A percentile compares a stretch with the other conserved stretches of the same genome.
Evolutionary conservation across 2,329 filamentous ascomycete genomes (phyloP).

Genomic region (Aphanoascus verrucosus): DNA sequence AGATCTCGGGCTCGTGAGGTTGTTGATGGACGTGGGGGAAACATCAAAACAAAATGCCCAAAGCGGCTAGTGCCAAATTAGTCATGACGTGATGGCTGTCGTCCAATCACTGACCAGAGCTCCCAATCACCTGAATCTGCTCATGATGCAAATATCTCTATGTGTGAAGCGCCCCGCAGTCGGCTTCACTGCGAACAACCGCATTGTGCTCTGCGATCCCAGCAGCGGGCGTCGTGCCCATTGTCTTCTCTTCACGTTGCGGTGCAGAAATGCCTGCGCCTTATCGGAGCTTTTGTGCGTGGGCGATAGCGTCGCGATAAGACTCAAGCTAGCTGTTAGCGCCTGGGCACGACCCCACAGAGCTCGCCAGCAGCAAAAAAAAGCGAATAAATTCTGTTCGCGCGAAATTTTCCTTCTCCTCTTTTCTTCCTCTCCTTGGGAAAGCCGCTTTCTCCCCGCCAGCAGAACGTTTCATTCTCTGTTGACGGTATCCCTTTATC

Average conservation of each 20-base stretch:
- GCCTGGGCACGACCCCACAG: slow-evolving; percentile 8
- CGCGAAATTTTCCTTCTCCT: slow-evolving; percentile 16
- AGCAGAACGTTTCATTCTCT: slow-evolving; percentile 40
- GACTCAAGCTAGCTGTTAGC: slow-evolving; percentile 5
- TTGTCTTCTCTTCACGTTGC: background rate
- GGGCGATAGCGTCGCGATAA: background rate
- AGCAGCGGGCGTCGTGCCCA: background rate
- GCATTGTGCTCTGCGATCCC: too few relatives aligned
- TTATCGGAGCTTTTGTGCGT: background rate
- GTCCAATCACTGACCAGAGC: too few relatives aligned
- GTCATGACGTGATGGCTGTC: background rate
- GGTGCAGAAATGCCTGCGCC: background rate
- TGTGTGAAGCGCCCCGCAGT: too few relatives aligned
- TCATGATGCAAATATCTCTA: background rate
- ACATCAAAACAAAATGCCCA: slow-evolving; percentile 19
- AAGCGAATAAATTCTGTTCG: slow-evolving; percentile 11
- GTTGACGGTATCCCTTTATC: slow-evolving; percentile 35
- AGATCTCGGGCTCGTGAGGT: background rate
- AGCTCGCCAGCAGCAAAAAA: background rate
- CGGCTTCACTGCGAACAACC: too few relatives aligned
- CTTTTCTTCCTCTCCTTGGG: slow-evolving; percentile 44
- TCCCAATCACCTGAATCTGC: background rate
- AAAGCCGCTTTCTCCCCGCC: slow-evolving; percentile 52
- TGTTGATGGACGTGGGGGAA: slow-evolving; percentile 12
- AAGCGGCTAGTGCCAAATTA: slow-evolving; percentile 8